Base-by-base conservation (phyloP, 2,329 filamentous ascomycete genomes). In the Colletotrichum higginsianum region DNA sequence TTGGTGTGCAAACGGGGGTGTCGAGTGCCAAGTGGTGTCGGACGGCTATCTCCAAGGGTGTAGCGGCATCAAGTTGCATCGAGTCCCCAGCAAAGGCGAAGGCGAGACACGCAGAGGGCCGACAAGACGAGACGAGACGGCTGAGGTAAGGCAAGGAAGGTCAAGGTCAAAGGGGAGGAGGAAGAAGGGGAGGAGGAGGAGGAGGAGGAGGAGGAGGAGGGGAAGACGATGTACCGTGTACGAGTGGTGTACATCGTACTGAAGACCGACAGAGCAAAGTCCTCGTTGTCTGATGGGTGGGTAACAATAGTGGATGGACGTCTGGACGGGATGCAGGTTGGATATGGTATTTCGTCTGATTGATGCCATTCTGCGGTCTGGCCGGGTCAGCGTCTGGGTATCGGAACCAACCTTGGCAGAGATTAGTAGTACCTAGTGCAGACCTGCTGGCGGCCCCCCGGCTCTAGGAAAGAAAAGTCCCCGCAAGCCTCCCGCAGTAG, bases 21-120 rank as follows among this genome's bases (percentile, higher is more conserved):
- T 6, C 38, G 67, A 49, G 49, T 60, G 61, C 60, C 66, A 69
- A 65, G 52, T 65, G 42, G 64, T 71, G 63, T 65, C 67, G 67
- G 67, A 71, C 63, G 67, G 63, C 67, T 50, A 71, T 67, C 64
- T 64, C 57, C 57, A 67, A 67, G 68, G 68, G 68, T 71, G 57
- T 67, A 71, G 68, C 63, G 57, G 68, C 68, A 71, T 71, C 57
- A 49, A 62, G 57, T 47, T 55, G 57, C 64, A 62, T 67, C 52
- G 57, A 71, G 52, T 61, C 60, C 68, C 68, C 64, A 58, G 64
- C 46, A 71, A 71, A 58, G 64, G 73, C 71, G 56, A 64, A 68
- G 65, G 58, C 46, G 47, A 61, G 40, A 49, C 60, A 72, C 44
- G 53, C 21, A 63, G 52, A 57, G 53, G n/a, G 35, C 35, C 35